Conservation (phyloP, 805 yeast genomes). For the Candida hispaniensis region DNA sequence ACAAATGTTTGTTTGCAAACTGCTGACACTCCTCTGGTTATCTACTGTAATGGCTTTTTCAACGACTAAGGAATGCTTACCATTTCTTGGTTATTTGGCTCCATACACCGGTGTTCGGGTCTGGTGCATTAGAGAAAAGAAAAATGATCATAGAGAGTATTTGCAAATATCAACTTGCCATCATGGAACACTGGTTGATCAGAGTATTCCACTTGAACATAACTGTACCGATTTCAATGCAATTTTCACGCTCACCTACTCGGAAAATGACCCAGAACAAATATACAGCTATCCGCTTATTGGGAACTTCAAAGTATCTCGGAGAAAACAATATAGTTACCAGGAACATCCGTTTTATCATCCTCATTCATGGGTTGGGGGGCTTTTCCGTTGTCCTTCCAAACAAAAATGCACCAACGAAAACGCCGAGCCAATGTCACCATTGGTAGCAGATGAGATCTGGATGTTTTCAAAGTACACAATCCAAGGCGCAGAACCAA, state of each 20-base stretch:
- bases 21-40: no score
- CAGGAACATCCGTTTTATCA: constrained; percentile 38
- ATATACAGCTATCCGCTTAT: constrained; percentile 5
- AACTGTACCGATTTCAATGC: constrained; percentile 2
- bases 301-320: constrained; percentile 45
- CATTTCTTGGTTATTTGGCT: constrained; percentile 1
- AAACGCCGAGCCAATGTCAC: constrained; percentile 37
- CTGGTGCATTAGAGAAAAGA: constrained; percentile 8
- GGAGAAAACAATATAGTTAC: constrained; percentile 43
- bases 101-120: constrained; percentile 8
- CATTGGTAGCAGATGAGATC: constrained; percentile 42
- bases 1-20: no score
- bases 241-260: constrained; percentile 1
- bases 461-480: constrained; percentile 29
- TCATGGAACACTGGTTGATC: constrained; percentile 4
- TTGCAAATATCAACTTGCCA: constrained; percentile 8
- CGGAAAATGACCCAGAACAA: neutral
- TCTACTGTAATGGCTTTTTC: neutral
- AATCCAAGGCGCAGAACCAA: constrained; percentile 44
- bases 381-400: constrained; percentile 39
- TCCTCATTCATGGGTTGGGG: constrained; percentile 56
- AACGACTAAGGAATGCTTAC: neutral
- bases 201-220: neutral
- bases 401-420: constrained; percentile 16
- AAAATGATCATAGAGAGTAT: constrained; percentile 3